Evolutionary conservation across 2,329 filamentous ascomycete species (phyloP), one percentile per base, ranked within the genome.

Genomic region (Claviceps maximensis): DNA sequence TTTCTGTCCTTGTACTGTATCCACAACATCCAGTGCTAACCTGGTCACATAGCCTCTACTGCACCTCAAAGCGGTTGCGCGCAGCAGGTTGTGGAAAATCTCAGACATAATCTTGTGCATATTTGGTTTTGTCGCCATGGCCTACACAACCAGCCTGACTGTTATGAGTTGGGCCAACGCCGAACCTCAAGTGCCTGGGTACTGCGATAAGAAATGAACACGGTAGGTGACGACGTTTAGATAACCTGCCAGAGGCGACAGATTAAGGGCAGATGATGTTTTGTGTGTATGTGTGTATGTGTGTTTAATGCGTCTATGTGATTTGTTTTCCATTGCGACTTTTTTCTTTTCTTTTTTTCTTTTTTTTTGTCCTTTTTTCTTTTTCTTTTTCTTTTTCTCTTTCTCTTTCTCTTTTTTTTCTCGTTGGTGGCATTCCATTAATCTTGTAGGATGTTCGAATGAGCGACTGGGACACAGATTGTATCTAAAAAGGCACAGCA

Each of bases 111-210:
- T 74, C 0, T 80, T 98, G 38, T 86, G 88, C 61, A 72, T 89
- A 54, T 89, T 97, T 62, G 93, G 93, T 8, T 71, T 90, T 51
- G 68, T 89, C 19, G 88, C 88, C 60, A 98, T 97, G 86, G 79
- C 80, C 6, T 98, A 98, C 68, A 95, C 93, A 0, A 97, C 93
- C 0, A 76, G 78, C 38, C 73, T 97, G 61, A 98, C 93, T 0
- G 73, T 96, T 48, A 78, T 84, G 64, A 94, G 87, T 68, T 98
- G 93, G 94, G 80, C 87, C 7, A 76, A 74, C 50, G 80, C 82
- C 4, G 69, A 69, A 15, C 70, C 73, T 15, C 65, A 65, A 54
- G 60, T 67, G 8, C 78, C 78, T 0, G 75, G 75, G 52, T 80
- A 82, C 63, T 82, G 79, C 57, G 77, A 81, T 52, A 66, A 66